Evolutionary conservation across 345 rosid species (phyloP), one percentile per base, ranked within the genome.

Genomic region (Hibiscus mutabilis): DNA sequence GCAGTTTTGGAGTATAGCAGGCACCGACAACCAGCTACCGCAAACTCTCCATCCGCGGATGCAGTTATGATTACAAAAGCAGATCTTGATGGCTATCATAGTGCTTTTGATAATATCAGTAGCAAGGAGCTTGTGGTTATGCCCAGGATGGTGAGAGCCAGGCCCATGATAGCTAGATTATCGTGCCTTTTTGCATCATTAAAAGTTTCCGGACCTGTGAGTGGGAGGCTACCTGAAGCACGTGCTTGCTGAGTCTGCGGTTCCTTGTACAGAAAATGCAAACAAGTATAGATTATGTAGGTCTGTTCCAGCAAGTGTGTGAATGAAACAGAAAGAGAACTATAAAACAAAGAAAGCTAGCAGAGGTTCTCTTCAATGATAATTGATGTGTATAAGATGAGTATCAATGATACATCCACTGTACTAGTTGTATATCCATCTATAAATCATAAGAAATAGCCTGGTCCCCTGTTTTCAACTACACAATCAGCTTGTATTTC

Each of bases 121-220:
- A 75, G 82, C 18, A 84, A 78, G 79, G 85, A 79, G 68, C 77
- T 85, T 53, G 78, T 82, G 3, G 27, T 85, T 71, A 56, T 80
- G 63, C 74, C 82, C 16, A 77, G 77, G 72, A 66, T n/a, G 55
- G 74, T 76, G 19, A 82, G 77, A 73, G 66, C 84, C 2, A 78
- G 74, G 27, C 89, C 84, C 56, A 75, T 84, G 84, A 82, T 85
- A 59, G 89, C 87, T 10, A 85, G 80, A 76, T 68, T 89, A 52
- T 89, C 87, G 8, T 89, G 91, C 79, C 88, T 89, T 40, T 82
- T 89, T 21, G 81, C 91, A 33, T 86, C 87, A 13, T 73, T 85
- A 70, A 89, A 80, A 81, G 87, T 82, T 60, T 86, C 89, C 58
- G 77, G 82, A 69, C 82, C 87, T 42, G 81, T 83, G 29, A 42